Evolutionary conservation across 768 basidiomycete genomes (phyloP).

Genomic region (Crassisporium funariophilum): DNA sequence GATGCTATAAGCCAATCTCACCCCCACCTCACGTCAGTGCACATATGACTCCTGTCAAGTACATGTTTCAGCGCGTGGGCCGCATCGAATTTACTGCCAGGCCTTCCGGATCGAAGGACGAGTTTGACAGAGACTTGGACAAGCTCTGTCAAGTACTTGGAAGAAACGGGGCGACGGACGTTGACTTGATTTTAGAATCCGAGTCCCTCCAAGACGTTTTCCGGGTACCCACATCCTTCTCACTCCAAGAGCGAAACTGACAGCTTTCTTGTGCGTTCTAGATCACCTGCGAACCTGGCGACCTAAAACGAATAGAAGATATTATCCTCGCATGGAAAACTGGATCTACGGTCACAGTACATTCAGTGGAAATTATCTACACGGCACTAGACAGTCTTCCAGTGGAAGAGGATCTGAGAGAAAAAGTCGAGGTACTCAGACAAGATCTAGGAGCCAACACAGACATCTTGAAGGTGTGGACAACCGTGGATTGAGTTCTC

Average conservation of each 20-base stretch:
- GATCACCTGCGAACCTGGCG: conserved; percentile 24
- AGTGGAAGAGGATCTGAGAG: conserved; percentile 37
- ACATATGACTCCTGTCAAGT: conserved; percentile 63
- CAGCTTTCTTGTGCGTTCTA: conserved; percentile 1
- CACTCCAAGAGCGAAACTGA: neutral
- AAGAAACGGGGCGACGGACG: conserved; percentile 25
- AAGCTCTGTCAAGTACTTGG: conserved; percentile 30
- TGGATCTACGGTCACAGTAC: conserved; percentile 27
- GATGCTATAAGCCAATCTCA: too few relatives aligned
- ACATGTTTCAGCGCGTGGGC: conserved; percentile 62
- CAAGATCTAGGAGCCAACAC: conserved; percentile 57
- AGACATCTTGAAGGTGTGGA: conserved; percentile 63
- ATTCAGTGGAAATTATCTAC: conserved; percentile 56
- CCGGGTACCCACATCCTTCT: neutral
- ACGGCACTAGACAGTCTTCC: conserved; percentile 45
- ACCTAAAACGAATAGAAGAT: conserved; percentile 17
- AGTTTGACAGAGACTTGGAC: conserved; percentile 45
- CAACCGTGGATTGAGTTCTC: conserved; percentile 31
- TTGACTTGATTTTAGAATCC: too few relatives aligned
- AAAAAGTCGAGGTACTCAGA: conserved; percentile 46
- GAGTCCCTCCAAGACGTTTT: conserved; percentile 5
- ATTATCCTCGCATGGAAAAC: conserved; percentile 15
- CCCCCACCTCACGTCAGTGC: too few relatives aligned
- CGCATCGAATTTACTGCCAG: conserved; percentile 36
- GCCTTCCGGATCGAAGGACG: conserved; percentile 38